Evolutionary conservation across 2,329 filamentous ascomycete species (phyloP), one percentile per base, ranked within the genome.

Genomic region (Chrysoporthe puriensis): DNA sequence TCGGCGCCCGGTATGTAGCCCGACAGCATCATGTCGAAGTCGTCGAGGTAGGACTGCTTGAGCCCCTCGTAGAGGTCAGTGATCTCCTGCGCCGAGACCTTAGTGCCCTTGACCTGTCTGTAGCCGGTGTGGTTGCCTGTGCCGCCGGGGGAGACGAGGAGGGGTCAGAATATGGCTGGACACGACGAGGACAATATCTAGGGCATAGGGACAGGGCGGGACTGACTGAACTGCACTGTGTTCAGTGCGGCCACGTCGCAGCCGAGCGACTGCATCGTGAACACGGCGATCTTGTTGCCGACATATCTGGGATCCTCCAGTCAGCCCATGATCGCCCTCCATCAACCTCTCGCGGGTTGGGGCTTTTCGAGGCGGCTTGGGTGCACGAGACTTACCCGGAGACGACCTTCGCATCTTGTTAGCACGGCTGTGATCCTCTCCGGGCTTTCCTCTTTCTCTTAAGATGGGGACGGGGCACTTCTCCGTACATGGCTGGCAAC

Each of bases 121-220:
- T 99, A 99, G 56, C 93, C 96, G 1, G 94, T 95, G 78, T 99
- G 96, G 75, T 99, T 99, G 79, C 94, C 94, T 97, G 74, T 73
- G 26, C 26, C 13, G 11, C 11, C 36, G 40, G 36, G 42, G 42
- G 42, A 43, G n/a, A 14, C 4, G 14, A 26, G 34, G 43, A 34
- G 5, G 14, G 57, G 16, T 60, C 5, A 56, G 43, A 21, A 59
- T 34, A 34, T 68, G n/a, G 66, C 62, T 59, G 11, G 21, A 3
- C 34, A 9, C 44, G 4, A 0, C 44, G 26, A 26, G 26, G 26
- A 26, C 26, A 2, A 26, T 26, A 26, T 26, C 26, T 26, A 26
- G 26, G 26, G 26, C 26, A 26, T 26, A 36, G 46, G 48, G 57
- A 52, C 32, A 9, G 62, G 44, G 56, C 61, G 36, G 11, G 14